A percentile compares a stretch with the other conserved stretches of the same genome.
phyloP scores from a whole-genome alignment of 441 rosid species.

The Kokia cookei region DNA sequence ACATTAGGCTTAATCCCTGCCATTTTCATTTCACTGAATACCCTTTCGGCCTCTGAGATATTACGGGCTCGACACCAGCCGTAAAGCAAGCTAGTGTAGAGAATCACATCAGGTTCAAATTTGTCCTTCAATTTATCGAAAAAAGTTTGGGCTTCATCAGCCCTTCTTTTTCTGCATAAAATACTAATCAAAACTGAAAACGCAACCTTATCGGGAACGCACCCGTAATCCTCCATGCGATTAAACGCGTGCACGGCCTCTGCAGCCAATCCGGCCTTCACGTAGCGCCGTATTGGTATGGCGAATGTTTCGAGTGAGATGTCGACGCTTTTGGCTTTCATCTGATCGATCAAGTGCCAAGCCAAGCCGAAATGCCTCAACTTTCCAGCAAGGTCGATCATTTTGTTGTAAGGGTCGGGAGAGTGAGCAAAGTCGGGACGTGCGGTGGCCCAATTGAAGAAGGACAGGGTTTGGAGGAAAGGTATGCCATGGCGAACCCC shows the following conservation, averaged over 20 bases:
- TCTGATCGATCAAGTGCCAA: slow-evolving; percentile 66
- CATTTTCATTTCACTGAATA: slow-evolving; percentile 72
- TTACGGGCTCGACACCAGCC: slow-evolving; percentile 88
- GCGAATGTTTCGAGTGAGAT: slow-evolving; percentile 54
- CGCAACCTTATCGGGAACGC: slow-evolving; percentile 65
- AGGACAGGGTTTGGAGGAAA: slow-evolving; percentile 54
- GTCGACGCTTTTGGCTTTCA: slow-evolving; percentile 58
- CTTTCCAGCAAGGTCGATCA: slow-evolving; percentile 79
- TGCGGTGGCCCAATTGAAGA: slow-evolving; percentile 79
- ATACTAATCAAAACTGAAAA: slow-evolving; percentile 66
- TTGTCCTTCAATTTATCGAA: slow-evolving; percentile 54
- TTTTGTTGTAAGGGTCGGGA: slow-evolving; percentile 67
- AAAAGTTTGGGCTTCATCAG: slow-evolving; percentile 70
- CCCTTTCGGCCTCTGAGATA: slow-evolving; percentile 60
- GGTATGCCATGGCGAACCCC: slow-evolving; percentile 79
- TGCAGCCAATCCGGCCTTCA: slow-evolving; percentile 70
- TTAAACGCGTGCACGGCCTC: slow-evolving; percentile 89
- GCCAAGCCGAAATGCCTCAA: slow-evolving; percentile 68
- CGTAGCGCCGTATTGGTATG: slow-evolving; percentile 72
- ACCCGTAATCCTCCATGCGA: slow-evolving; percentile 87
- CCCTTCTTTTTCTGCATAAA: slow-evolving; percentile 67
- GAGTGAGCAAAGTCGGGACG: slow-evolving; percentile 27
- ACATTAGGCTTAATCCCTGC: slow-evolving; percentile 77
- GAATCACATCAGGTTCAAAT: slow-evolving; percentile 70
- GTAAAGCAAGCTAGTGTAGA: slow-evolving; percentile 67